Evolutionary conservation across 352 stramenopile species (phyloP).

Genomic region (Phytopythium boreale): DNA sequence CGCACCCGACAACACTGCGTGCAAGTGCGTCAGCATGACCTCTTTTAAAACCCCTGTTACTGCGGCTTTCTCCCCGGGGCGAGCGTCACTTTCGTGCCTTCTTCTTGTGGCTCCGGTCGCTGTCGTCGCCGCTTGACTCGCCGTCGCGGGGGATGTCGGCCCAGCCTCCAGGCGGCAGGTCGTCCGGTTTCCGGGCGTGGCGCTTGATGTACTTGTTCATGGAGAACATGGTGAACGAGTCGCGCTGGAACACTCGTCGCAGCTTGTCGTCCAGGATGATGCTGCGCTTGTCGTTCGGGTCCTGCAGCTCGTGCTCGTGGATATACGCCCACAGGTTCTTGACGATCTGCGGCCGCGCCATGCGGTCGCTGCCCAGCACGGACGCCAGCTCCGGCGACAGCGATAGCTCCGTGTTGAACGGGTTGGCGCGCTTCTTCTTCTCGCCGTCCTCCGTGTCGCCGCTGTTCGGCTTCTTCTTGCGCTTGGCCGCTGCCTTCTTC

Average conservation of each 20-base stretch:
- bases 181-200: slow-evolving; percentile 68
- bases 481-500: slow-evolving; percentile 65
- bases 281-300: slow-evolving; percentile 91
- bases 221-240: slow-evolving; percentile 86
- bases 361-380: slow-evolving; percentile 78
- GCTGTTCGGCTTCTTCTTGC: slow-evolving; percentile 46
- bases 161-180: slow-evolving; percentile 70
- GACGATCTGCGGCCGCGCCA: slow-evolving; percentile 91
- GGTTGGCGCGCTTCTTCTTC: slow-evolving; percentile 59
- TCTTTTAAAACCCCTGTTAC: too few species aligned
- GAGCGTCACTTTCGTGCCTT: slow-evolving; percentile 16
- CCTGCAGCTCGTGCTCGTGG: slow-evolving; percentile 92
- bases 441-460: slow-evolving; percentile 34
- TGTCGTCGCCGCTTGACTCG: slow-evolving; percentile 69
- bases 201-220: slow-evolving; percentile 91
- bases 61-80: too few species aligned
- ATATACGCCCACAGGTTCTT: slow-evolving; percentile 97
- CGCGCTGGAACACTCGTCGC: slow-evolving; percentile 74
- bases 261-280: slow-evolving; percentile 92
- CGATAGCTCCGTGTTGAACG: slow-evolving; percentile 75
- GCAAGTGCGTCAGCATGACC: neutral
- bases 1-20: too few species aligned
- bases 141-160: slow-evolving; percentile 66
- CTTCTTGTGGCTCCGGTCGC: slow-evolving; percentile 21
- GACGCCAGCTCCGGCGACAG: slow-evolving; percentile 72